Evolutionary conservation across 2,329 filamentous ascomycete species (phyloP).

Genomic region (Lachnellula suecica): DNA sequence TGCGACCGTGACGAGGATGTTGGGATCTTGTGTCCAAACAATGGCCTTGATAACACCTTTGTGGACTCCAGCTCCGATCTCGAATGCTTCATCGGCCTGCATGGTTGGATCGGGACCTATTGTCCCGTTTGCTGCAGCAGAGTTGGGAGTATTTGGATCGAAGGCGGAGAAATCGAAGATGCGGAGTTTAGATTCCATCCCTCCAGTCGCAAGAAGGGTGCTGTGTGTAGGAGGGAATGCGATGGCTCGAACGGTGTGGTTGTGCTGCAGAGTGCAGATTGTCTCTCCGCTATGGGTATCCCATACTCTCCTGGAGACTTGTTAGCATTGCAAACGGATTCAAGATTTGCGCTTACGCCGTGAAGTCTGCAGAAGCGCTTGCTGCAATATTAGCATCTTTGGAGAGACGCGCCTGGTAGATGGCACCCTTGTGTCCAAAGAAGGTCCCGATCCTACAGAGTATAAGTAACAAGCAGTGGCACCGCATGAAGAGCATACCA

Average conservation of each 20-base stretch:
- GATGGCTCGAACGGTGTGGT: conserved; percentile 92
- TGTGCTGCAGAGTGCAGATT: conserved; percentile 82
- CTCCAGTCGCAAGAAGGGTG: conserved; percentile 88
- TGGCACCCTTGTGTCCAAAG: conserved; percentile 95
- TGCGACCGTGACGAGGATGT: conserved; percentile 85
- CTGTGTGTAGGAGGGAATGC: conserved; percentile 82
- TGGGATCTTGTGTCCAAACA: conserved; percentile 87
- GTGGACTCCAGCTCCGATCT: conserved; percentile 84
- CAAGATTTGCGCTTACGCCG: conserved; percentile 73
- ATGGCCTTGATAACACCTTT: conserved; percentile 92
- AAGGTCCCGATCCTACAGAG: conserved; percentile 82
- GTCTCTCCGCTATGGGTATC: conserved; percentile 93
- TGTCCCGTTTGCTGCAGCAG: conserved; percentile 26
- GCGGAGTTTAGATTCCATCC: conserved; percentile 93
- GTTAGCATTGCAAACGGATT: conserved; percentile 30
- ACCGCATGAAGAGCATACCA: conserved; percentile 55
- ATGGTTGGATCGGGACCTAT: conserved; percentile 1
- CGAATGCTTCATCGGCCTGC: conserved; percentile 64
- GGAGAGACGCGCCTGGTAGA: conserved; percentile 92
- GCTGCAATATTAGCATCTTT: conserved; percentile 85
- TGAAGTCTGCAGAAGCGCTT: conserved; percentile 94
- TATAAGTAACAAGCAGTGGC: conserved; percentile 17
- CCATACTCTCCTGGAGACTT: conserved; percentile 79
- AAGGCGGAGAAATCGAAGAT: conserved; percentile 77
- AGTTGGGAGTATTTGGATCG: conserved; percentile 36